Conservation (phyloP, 148 eudicot genomes). For the Polygonum maritimum region DNA sequence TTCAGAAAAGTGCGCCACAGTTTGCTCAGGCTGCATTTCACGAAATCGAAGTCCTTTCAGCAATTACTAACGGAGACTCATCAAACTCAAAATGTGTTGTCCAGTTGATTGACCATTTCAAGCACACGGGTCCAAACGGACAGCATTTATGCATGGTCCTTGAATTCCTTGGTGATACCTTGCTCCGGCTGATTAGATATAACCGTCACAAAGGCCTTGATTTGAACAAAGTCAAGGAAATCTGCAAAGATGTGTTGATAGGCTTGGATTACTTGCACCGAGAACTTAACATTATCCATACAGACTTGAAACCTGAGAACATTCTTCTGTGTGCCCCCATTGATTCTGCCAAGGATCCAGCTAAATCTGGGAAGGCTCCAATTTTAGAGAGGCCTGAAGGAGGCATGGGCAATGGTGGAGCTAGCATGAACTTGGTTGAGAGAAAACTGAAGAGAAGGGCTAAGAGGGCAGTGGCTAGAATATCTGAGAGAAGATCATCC, state of each 20-base stretch:
- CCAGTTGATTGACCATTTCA: constrained; percentile 77
- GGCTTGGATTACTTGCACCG: constrained; percentile 91
- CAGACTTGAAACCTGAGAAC: constrained; percentile 91
- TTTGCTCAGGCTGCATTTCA: constrained; percentile 92
- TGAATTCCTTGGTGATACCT: constrained; percentile 94
- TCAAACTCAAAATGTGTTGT: constrained; percentile 51
- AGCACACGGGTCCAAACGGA: constrained; percentile 90
- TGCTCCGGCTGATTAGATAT: constrained; percentile 67
- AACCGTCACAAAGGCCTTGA: constrained; percentile 75
- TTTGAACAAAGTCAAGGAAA: constrained; percentile 73
- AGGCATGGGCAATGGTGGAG: constrained; percentile 13
- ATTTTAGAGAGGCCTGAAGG: constrained; percentile 51
- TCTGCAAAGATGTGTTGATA: constrained; percentile 75
- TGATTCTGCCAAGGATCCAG: constrained; percentile 79
- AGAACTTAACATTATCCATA: constrained; percentile 69
- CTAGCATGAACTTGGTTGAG: constrained; percentile 13
- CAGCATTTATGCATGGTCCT: constrained; percentile 94
- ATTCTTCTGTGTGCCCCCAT: constrained; percentile 80
- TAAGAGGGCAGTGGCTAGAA: constrained; percentile 17
- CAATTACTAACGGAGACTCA: constrained; percentile 63
- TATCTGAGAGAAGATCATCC: constrained; percentile 27
- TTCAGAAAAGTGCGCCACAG: constrained; percentile 94
- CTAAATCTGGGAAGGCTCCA: constrained; percentile 59
- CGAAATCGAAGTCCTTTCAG: constrained; percentile 84
- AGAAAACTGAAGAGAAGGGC: constrained; percentile 15